These are phyloP conservation scores for Penicillium rolfsii DNA, from an alignment of 2,329 filamentous ascomycete species.

Conservation along the genomic window DNA sequence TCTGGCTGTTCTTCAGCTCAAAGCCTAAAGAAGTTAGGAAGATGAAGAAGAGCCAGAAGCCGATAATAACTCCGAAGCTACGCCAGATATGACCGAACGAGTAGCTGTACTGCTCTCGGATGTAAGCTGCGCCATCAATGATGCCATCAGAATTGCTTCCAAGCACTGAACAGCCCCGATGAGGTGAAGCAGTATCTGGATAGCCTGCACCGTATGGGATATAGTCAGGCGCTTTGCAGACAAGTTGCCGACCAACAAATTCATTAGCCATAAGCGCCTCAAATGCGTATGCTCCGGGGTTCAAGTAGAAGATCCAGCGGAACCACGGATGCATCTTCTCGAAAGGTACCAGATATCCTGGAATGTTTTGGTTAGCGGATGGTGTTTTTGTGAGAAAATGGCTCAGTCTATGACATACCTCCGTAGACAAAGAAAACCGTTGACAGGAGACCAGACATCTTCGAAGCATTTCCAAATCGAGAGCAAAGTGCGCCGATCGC, in stretches of 20 bases:
- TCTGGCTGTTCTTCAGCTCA: constrained; percentile 56
- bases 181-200: constrained; percentile 21
- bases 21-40: constrained; percentile 73
- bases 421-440: constrained; percentile 58
- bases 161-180: constrained; percentile 38
- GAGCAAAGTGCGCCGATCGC: constrained; percentile 51
- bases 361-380: not conserved
- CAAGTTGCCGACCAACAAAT: constrained; percentile 59
- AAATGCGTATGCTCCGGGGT: constrained; percentile 69
- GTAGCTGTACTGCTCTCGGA: constrained; percentile 58
- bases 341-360: constrained; percentile 64
- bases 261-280: constrained; percentile 71
- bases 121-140: constrained; percentile 58
- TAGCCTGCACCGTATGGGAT: constrained; percentile 53
- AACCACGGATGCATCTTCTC: constrained; percentile 65
- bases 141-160: constrained; percentile 35
- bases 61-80: constrained; percentile 77
- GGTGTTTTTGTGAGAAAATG: too few species aligned
- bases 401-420: constrained; percentile 22
- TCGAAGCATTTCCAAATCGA: constrained; percentile 51
- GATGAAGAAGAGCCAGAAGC: constrained; percentile 75
- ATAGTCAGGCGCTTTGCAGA: constrained; percentile 56
- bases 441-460: constrained; percentile 49
- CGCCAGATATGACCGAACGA: constrained; percentile 62
- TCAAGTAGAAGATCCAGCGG: constrained; percentile 63